Percentiles rank a stretch among this genome's conserved stretches.
Conservation (phyloP, 495 filamentous ascomycete species). For the Neurospora cerealis region DNA sequence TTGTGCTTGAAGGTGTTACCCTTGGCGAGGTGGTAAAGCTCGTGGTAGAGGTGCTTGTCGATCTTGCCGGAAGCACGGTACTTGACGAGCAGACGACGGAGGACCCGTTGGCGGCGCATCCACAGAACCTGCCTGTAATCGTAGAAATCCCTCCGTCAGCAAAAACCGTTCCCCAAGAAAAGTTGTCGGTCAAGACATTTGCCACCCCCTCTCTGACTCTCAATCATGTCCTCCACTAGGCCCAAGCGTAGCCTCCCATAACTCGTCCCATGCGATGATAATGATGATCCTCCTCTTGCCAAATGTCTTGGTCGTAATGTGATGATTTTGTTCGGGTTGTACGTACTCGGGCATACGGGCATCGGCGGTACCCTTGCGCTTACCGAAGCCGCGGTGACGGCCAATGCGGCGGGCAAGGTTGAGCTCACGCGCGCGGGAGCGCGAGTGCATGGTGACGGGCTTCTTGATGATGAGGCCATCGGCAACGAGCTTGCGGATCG, state of each 20-base stretch:
- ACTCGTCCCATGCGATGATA: not conserved
- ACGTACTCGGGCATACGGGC: constrained; percentile 97
- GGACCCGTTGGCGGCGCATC: constrained; percentile 99
- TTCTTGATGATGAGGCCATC: constrained; percentile 99
- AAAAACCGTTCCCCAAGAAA: not conserved
- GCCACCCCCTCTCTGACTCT: not conserved
- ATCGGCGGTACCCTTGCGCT: constrained; percentile 99
- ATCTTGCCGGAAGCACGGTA: constrained; percentile 99
- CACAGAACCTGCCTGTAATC: constrained; percentile 77
- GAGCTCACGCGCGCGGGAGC: constrained; percentile 84
- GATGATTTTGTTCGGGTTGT: not conserved
- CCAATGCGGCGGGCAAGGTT: constrained; percentile 83
- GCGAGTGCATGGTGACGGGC: constrained; percentile 98
- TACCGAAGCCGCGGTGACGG: constrained; percentile 96
- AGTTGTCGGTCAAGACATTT: not conserved
- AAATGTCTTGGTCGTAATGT: constrained; percentile 1
- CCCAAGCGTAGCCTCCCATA: not conserved
- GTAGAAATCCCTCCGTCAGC: constrained; percentile 18
- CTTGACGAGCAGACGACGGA: constrained; percentile 97
- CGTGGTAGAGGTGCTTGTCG: constrained; percentile 99
- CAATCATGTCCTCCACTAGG: not conserved
- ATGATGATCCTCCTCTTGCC: not conserved
- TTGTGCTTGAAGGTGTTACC: constrained; percentile 99
- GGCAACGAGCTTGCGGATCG: constrained; percentile 98
- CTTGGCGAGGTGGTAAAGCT: constrained; percentile 99